Percentiles rank a stretch among this genome's conserved stretches.
phyloP scores from a whole-genome alignment of 495 filamentous ascomycete species.

The Neurospora cerealis region DNA sequence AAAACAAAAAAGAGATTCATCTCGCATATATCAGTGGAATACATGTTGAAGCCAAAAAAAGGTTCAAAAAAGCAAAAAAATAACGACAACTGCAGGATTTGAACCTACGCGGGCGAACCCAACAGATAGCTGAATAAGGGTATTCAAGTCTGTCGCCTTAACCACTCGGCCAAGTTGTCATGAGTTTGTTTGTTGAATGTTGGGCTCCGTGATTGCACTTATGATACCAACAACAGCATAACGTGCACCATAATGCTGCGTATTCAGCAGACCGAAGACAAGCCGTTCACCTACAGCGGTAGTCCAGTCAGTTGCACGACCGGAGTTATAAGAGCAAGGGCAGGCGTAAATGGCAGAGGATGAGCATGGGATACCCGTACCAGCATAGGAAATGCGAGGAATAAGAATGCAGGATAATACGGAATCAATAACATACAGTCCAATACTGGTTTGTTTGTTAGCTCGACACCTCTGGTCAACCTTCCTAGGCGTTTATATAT shows the following conservation, averaged over 20 bases:
- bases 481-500: too few species aligned
- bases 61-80: neutral
- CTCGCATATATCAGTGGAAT: neutral
- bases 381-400: too few species aligned
- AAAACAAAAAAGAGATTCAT: neutral
- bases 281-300: too few species aligned
- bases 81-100: conserved; percentile 15
- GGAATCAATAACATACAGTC: too few species aligned
- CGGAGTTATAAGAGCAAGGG: too few species aligned
- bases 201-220: neutral
- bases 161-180: conserved; percentile 21
- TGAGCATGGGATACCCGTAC: too few species aligned
- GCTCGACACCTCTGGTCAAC: too few species aligned
- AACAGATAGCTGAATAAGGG: conserved; percentile 17
- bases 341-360: too few species aligned
- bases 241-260: neutral
- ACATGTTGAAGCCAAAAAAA: neutral
- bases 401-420: too few species aligned
- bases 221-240: neutral
- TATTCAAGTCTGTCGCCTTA: conserved; percentile 24
- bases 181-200: neutral
- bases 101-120: conserved; percentile 22
- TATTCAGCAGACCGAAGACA: too few species aligned
- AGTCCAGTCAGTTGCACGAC: too few species aligned
- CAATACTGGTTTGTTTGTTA: too few species aligned